Percentiles rank a stretch among this genome's conserved stretches.
These are phyloP conservation scores for Eucalyptus brandiana DNA, from an alignment of 345 rosid species.

Conservation along the genomic window DNA sequence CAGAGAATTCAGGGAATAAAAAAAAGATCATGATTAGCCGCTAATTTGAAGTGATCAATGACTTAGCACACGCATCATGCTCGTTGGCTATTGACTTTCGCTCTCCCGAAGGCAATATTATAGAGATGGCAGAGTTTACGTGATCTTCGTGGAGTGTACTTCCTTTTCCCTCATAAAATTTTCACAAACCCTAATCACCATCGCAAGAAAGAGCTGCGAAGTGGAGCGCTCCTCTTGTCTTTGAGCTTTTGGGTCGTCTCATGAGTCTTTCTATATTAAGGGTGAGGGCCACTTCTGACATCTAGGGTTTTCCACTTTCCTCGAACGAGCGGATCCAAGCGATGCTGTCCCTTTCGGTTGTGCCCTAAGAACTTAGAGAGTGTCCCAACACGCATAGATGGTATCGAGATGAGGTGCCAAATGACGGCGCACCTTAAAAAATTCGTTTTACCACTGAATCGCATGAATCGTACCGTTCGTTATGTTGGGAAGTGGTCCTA, in stretches of 20 bases:
- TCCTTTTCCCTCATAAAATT: background rate
- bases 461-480: background rate
- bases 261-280: background rate
- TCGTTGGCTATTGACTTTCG: background rate
- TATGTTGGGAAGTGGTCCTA: accelerated
- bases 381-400: background rate
- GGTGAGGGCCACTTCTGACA: background rate
- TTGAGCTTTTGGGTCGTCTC: background rate
- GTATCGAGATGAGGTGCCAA: accelerated
- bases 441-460: accelerated
- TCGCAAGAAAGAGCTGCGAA: background rate
- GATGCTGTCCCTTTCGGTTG: background rate
- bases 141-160: background rate
- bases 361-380: background rate
- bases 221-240: background rate
- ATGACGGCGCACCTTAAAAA: background rate
- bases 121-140: background rate
- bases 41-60: background rate
- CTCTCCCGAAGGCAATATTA: background rate
- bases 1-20: background rate
- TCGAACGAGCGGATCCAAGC: background rate
- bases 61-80: background rate
- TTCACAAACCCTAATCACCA: background rate
- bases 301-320: background rate
- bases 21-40: background rate